Percentiles rank a stretch among this genome's conserved stretches.
Evolutionary conservation across 208 protist species (phyloP).

Genomic region (Trypanosoma brucei): DNA sequence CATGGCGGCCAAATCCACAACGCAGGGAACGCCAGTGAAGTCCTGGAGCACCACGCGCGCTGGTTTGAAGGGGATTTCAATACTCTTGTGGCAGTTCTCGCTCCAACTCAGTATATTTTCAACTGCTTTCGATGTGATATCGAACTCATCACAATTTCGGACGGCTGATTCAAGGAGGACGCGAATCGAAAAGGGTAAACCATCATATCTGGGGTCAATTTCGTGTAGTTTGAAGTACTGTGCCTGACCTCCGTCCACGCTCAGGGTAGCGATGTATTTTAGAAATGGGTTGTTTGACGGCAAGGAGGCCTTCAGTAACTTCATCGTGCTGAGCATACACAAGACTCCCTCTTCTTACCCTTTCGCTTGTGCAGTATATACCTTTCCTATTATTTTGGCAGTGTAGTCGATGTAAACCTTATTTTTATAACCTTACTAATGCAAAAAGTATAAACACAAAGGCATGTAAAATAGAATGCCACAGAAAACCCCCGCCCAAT

Average conservation of each 20-base stretch:
- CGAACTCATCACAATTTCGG: constrained; percentile 95
- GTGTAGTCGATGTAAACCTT: too few relatives aligned
- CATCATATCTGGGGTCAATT: constrained; percentile 73
- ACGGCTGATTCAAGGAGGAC: constrained; percentile 94
- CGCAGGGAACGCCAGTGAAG: constrained; percentile 94
- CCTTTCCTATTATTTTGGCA: too few relatives aligned
- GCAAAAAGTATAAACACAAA: too few relatives aligned
- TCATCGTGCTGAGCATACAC: constrained; percentile 49
- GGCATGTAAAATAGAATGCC: too few relatives aligned
- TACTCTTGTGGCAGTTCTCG: constrained; percentile 78
- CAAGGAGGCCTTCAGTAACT: constrained; percentile 25
- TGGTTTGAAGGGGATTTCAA: constrained; percentile 95
- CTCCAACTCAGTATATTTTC: constrained; percentile 94
- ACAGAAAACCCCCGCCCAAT: too few relatives aligned
- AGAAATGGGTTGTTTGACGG: constrained; percentile 71
- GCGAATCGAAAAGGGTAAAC: constrained; percentile 94
- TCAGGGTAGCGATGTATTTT: constrained; percentile 63
- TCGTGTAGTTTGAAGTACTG: constrained; percentile 85
- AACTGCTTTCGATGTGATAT: constrained; percentile 87
- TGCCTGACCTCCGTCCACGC: constrained; percentile 41
- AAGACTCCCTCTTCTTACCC: constrained; percentile 1
- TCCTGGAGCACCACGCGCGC: constrained; percentile 95
- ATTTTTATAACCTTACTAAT: too few relatives aligned
- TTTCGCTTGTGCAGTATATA: too few relatives aligned
- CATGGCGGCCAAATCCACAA: constrained; percentile 96